These are phyloP conservation scores for Quercus cerris DNA, from an alignment of 306 rosid genomes.

Conservation along the genomic window DNA sequence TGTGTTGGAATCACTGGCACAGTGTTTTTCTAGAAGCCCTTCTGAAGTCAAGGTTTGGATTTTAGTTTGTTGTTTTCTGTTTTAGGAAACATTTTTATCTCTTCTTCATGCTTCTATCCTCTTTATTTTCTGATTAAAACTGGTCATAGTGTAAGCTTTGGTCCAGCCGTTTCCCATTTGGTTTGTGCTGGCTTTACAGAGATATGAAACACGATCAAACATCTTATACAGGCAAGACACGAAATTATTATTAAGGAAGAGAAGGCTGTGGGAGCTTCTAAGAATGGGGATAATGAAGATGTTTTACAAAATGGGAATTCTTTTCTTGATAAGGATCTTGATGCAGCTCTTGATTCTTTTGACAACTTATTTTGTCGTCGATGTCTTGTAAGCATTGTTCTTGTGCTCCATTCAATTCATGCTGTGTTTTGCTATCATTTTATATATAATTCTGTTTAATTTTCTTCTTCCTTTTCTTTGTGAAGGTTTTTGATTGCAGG, in stretches of 20 bases:
- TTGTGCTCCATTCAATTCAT: conserved; percentile 13
- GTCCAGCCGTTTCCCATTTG: conserved; percentile 92
- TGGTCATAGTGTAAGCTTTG: conserved; percentile 72
- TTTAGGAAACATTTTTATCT: conserved; percentile 11
- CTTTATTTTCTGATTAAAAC: conserved; percentile 44
- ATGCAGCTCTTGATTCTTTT: conserved; percentile 95
- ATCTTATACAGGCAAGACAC: conserved; percentile 96
- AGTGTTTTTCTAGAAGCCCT: conserved; percentile 74
- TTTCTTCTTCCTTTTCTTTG: conserved; percentile 22
- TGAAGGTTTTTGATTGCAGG: conserved; percentile 92
- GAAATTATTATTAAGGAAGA: conserved; percentile 56
- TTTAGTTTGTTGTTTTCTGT: conserved; percentile 2
- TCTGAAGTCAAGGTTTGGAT: conserved; percentile 68
- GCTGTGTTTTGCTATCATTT: background rate
- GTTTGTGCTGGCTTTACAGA: conserved; percentile 93
- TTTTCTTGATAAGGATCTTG: conserved; percentile 89
- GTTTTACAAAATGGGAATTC: conserved; percentile 51
- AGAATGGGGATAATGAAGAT: conserved; percentile 50
- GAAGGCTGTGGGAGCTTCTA: conserved; percentile 46
- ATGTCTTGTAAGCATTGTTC: conserved; percentile 68
- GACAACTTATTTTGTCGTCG: conserved; percentile 98
- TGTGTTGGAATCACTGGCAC: conserved; percentile 73
- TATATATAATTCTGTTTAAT: conserved; percentile 12
- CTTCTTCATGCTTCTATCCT: conserved; percentile 23
- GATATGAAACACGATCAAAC: conserved; percentile 92